These are phyloP conservation scores for Xylaria sp. DNA, from an alignment of 2,329 filamentous ascomycete species.

Conservation along the genomic window DNA sequence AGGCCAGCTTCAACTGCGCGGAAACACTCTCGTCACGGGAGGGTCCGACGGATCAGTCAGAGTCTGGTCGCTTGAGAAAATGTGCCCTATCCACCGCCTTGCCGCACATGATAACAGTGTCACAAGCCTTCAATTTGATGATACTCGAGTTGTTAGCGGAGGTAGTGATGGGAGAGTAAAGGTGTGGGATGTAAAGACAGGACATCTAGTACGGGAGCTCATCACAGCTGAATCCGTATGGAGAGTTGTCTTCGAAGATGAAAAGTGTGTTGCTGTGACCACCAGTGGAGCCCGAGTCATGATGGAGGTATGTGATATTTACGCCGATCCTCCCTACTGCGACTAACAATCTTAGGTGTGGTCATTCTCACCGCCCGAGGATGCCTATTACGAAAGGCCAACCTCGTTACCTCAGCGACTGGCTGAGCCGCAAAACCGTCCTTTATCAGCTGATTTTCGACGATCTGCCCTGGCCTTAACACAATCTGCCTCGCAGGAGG, in stretches of 20 bases:
- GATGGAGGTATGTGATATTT: conserved; percentile 81
- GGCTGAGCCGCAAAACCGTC: conserved; percentile 59
- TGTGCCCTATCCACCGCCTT: conserved; percentile 90
- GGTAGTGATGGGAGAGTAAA: conserved; percentile 98
- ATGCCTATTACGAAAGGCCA: conserved; percentile 65
- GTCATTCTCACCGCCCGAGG: conserved; percentile 91
- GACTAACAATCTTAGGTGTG: conserved; percentile 73
- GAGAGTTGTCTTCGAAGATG: conserved; percentile 97
- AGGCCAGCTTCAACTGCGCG: conserved; percentile 94
- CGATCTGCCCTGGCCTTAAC: conserved; percentile 42
- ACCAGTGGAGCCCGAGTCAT: conserved; percentile 85
- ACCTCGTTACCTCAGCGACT: conserved; percentile 60
- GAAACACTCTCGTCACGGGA: conserved; percentile 93
- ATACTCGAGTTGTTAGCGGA: conserved; percentile 92
- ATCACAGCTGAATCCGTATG: conserved; percentile 94
- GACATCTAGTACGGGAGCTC: conserved; percentile 88
- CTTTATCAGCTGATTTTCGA: conserved; percentile 59
- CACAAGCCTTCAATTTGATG: conserved; percentile 96
- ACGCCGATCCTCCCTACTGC: conserved; percentile 23
- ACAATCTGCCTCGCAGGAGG: conserved; percentile 42
- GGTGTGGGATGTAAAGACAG: conserved; percentile 96
- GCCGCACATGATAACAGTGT: conserved; percentile 99
- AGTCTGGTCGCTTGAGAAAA: conserved; percentile 93
- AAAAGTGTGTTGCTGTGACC: conserved; percentile 97
- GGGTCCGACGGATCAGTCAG: conserved; percentile 95